A percentile compares a stretch with the other conserved stretches of the same genome.
Conservation (phyloP, 1,284 basidiomycete species). For the Tremellales sp. region DNA sequence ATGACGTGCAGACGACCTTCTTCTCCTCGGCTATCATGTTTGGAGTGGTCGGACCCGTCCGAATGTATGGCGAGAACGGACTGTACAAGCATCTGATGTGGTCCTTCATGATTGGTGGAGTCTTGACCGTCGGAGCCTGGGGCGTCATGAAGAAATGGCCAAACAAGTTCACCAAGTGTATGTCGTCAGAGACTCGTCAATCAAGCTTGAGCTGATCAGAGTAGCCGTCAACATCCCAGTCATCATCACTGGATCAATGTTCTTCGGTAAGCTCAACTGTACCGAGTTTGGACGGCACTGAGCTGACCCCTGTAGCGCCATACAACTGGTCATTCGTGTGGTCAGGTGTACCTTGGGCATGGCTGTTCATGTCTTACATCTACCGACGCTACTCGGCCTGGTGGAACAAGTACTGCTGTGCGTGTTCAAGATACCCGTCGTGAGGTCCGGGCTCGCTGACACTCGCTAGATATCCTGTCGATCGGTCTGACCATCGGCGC, state of each 20-base stretch:
- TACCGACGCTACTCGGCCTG: slow-evolving; percentile 51
- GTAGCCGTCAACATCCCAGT: slow-evolving; percentile 14
- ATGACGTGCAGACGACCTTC: slow-evolving; percentile 83
- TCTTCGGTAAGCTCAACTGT: too few species aligned
- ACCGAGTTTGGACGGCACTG: too few species aligned
- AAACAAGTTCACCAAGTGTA: slow-evolving; percentile 9
- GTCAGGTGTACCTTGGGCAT: slow-evolving; percentile 14
- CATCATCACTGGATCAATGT: slow-evolving; percentile 10
- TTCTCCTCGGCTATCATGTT: slow-evolving; percentile 81
- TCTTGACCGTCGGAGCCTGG: slow-evolving; percentile 7
- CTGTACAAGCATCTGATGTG: slow-evolving; percentile 15
- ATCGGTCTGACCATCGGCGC: slow-evolving; percentile 59
- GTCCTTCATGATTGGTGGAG: slow-evolving; percentile 12
- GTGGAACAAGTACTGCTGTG: slow-evolving; percentile 81
- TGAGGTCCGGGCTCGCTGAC: slow-evolving; percentile 11
- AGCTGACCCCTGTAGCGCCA: too few species aligned
- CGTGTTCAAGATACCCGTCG: too few species aligned
- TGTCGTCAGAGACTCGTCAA: not conserved
- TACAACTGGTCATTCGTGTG: slow-evolving; percentile 18
- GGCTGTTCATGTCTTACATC: slow-evolving; percentile 18
- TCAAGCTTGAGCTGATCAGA: not conserved
- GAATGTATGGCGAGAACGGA: slow-evolving; percentile 15
- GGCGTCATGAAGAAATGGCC: slow-evolving; percentile 11
- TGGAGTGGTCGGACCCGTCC: slow-evolving; percentile 14
- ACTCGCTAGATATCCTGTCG: slow-evolving; percentile 43